These are phyloP conservation scores for Musa schizocarpa DNA, from an alignment of 176 grass and related monocot species.

Conservation along the genomic window DNA sequence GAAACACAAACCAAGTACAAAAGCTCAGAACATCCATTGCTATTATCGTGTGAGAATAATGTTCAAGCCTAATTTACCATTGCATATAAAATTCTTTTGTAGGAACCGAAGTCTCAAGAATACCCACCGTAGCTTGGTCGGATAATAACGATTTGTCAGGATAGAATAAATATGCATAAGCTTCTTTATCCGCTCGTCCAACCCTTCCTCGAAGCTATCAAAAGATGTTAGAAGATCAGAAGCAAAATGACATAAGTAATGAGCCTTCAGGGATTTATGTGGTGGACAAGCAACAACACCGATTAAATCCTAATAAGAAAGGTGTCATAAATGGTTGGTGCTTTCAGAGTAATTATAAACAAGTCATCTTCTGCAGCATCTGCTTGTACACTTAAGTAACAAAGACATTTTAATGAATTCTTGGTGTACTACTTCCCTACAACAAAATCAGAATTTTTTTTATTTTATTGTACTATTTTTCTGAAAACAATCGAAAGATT, in stretches of 20 bases:
- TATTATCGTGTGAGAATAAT: too few species aligned
- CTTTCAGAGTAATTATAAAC: too few species aligned
- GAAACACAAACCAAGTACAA: constrained; percentile 11
- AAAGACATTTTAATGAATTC: too few species aligned
- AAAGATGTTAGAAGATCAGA: constrained; percentile 21
- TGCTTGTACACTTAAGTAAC: neutral
- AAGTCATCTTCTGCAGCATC: neutral
- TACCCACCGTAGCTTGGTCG: constrained; percentile 56
- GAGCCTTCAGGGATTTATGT: neutral
- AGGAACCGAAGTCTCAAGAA: constrained; percentile 4
- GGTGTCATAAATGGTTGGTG: too few species aligned
- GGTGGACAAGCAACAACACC: neutral
- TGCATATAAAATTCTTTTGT: neutral
- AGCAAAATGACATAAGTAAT: neutral
- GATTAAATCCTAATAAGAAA: neutral
- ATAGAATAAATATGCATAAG: constrained; percentile 74
- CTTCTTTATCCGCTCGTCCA: constrained; percentile 84
- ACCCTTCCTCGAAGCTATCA: constrained; percentile 84
- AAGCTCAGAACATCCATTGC: neutral
- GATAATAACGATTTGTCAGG: constrained; percentile 78
- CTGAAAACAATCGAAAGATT: neutral
- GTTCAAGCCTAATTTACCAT: too few species aligned
- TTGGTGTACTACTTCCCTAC: too few species aligned
- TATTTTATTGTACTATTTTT: neutral
- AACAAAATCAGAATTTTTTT: too few species aligned